Base-by-base conservation (phyloP, 1,284 basidiomycete species). In the Pseudozyma thailandica region DNA sequence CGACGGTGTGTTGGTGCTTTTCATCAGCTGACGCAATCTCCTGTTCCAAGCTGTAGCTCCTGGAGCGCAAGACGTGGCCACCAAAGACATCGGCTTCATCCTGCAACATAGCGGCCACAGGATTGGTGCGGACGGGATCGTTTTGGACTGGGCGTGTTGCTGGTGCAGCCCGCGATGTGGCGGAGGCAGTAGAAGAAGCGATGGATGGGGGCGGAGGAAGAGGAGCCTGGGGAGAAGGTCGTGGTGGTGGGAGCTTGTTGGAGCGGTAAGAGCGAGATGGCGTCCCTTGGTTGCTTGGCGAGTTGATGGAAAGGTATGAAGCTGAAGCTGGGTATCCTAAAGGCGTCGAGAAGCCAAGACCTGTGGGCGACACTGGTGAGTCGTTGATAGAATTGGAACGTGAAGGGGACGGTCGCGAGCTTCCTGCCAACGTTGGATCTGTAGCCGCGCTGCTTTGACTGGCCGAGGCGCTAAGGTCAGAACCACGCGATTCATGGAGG, bases 161-260 rank as follows among this genome's bases (percentile, higher is more conserved):
- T 12, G 50, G 15, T 20, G 39, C 39, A 39, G 15, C 26, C 12
- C 38, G 50, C 26, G 58, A 56, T 20, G 42, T 18, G 20, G 49
- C 53, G 10, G 48, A 47, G 8, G 44, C 48, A 2, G 42, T 28
- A 4, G 64, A 50, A 1, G 64, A 53, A 39, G 56, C 56, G 18
- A 50, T 23, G 16, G 71, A 54, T 20, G 71, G 62, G 15, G 66
- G 72, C 6, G 68, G 72, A 39, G 72, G 72, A 16, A 74, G 51
- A 5, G 72, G 72, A 4, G 66, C 56, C 25, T 57, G 69, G 1
- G 72, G 72, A 3, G 61, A 55, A 6, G 72, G 72, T n/a, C 63
- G 39, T 20, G 63, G 66, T 9, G 72, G 72, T 7, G 72, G 72
- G 33, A 74, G 50, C 47, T 54, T 60, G 5, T 45, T 49, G 28